Percentiles rank a stretch among this genome's conserved stretches.
Conservation (phyloP, 495 filamentous ascomycete genomes). For the Penicillium goetzii region DNA sequence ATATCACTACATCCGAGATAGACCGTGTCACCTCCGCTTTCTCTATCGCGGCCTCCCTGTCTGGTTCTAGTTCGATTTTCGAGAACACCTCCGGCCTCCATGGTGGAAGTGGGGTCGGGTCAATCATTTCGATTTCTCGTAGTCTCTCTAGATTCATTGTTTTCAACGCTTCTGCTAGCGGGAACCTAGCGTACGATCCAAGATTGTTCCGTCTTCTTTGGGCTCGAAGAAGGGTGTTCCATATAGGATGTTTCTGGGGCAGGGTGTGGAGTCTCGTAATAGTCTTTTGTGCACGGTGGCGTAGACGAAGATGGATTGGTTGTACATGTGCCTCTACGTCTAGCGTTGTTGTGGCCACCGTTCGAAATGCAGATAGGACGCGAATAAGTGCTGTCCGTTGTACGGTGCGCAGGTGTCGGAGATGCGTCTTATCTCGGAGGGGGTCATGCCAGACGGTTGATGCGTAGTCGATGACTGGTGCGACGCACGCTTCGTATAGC, state of each 20-base stretch:
- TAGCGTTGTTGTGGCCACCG: background rate
- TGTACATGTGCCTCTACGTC: background rate
- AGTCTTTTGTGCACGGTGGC: background rate
- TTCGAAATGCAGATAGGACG: background rate
- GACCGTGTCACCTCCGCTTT: conserved; percentile 11
- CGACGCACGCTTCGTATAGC: conserved; percentile 10
- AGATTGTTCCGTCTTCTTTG: conserved; percentile 17
- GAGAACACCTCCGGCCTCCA: conserved; percentile 25
- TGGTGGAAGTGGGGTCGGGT: conserved; percentile 24
- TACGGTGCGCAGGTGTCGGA: conserved; percentile 13
- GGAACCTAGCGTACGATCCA: conserved; percentile 12
- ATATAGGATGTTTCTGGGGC: conserved; percentile 17
- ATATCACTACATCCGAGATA: conserved; percentile 21
- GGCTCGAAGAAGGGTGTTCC: conserved; percentile 14
- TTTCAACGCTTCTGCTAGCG: conserved; percentile 21
- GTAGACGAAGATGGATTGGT: background rate
- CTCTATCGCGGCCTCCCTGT: conserved; percentile 26
- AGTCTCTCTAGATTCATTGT: conserved; percentile 21
- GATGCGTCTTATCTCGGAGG: conserved; percentile 14
- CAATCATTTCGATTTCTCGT: conserved; percentile 25
- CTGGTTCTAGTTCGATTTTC: conserved; percentile 27
- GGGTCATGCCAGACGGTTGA: conserved; percentile 18
- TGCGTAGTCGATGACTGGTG: conserved; percentile 10
- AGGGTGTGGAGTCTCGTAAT: conserved; percentile 15
- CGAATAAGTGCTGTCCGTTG: conserved; percentile 11